These are phyloP conservation scores for Amanita fuliginea DNA, from an alignment of 768 basidiomycete species.

Conservation along the genomic window DNA sequence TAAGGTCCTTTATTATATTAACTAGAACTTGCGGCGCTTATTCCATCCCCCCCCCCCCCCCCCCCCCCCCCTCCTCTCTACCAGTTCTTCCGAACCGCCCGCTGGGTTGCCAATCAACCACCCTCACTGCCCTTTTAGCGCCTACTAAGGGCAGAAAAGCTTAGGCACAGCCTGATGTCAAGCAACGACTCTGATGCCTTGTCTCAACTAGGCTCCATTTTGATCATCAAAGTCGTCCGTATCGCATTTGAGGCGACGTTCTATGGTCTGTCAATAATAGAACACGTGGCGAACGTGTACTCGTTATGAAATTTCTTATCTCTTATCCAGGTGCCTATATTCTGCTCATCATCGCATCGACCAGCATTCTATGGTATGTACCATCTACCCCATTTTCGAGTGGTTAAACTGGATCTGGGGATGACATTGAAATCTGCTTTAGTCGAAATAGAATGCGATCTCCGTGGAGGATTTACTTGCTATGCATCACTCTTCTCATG, in stretches of 20 bases:
- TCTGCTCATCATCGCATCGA: slow-evolving; percentile 10
- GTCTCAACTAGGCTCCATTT: slow-evolving; percentile 8
- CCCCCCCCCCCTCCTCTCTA: background rate
- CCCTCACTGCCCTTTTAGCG: background rate
- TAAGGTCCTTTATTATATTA: background rate
- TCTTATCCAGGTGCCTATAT: slow-evolving; percentile 8
- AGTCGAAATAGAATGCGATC: slow-evolving; percentile 12
- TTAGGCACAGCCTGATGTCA: background rate
- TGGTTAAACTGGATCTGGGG: too few species aligned
- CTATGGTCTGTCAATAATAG: slow-evolving; percentile 8
- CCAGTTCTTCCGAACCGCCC: background rate
- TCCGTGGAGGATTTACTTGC: slow-evolving; percentile 11
- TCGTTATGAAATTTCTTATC: background rate
- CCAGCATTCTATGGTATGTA: slow-evolving; percentile 9
- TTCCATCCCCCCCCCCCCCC: background rate
- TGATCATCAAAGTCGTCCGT: slow-evolving; percentile 11
- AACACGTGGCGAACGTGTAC: background rate
- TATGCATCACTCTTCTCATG: slow-evolving; percentile 16
- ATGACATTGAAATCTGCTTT: background rate
- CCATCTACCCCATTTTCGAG: background rate
- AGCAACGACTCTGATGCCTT: slow-evolving; percentile 6
- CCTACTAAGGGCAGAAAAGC: background rate
- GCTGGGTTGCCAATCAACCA: background rate
- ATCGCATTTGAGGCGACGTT: slow-evolving; percentile 9
- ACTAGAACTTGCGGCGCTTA: background rate